Conservation (phyloP, 139 green algal species). For the Edaphochlamys debaryana region DNA sequence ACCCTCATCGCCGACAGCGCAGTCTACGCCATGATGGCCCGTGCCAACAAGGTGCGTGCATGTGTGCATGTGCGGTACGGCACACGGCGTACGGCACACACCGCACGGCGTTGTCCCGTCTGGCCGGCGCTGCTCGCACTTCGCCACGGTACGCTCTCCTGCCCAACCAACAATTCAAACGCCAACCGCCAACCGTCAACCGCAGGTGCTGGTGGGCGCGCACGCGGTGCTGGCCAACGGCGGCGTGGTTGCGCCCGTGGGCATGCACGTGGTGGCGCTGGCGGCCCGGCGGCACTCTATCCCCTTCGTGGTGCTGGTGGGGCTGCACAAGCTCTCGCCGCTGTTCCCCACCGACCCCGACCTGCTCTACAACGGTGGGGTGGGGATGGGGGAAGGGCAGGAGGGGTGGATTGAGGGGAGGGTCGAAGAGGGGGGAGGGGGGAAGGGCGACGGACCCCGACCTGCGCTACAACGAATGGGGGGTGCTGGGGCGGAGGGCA, state of each 20-base stretch:
- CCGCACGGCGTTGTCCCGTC: too few relatives aligned
- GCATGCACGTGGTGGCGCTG: constrained; percentile 84
- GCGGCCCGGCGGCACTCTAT: constrained; percentile 89
- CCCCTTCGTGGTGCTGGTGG: constrained; percentile 95
- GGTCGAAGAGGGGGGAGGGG: too few relatives aligned
- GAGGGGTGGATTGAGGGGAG: background rate
- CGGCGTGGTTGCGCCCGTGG: constrained; percentile 86
- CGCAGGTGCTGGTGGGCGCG: constrained; percentile 90
- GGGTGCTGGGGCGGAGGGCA: too few relatives aligned
- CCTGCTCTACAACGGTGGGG: constrained; percentile 78
- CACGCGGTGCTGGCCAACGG: constrained; percentile 96
- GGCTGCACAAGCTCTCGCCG: constrained; percentile 94
- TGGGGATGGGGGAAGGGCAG: background rate
- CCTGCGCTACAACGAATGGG: too few relatives aligned
- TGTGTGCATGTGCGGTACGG: background rate
- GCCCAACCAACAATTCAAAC: too few relatives aligned
- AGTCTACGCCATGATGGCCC: constrained; percentile 98
- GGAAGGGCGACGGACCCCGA: too few relatives aligned
- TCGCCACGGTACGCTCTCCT: too few relatives aligned
- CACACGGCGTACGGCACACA: too few relatives aligned
- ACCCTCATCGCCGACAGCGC: constrained; percentile 90
- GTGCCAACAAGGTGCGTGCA: constrained; percentile 89
- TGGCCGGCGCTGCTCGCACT: too few relatives aligned
- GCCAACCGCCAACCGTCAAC: too few relatives aligned
- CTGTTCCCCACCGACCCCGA: constrained; percentile 92